Evolutionary conservation across 441 rosid genomes (phyloP).

Genomic region (Sinapis alba): DNA sequence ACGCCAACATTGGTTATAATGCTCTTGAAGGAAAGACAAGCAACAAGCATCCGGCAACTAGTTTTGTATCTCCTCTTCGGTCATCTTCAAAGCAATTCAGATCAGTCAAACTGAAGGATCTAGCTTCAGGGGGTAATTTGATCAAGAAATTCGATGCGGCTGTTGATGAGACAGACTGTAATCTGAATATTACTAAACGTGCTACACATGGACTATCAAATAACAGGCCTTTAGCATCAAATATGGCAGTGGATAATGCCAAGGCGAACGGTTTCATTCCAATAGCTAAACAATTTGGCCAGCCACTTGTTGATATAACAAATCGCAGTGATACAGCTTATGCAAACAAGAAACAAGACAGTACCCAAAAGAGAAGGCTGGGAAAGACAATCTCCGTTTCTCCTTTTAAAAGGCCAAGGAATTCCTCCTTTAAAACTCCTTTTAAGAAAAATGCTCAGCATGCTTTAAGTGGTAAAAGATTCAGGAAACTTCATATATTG

Average conservation of each 20-base stretch:
- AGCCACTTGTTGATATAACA: constrained; percentile 69
- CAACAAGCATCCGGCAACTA: constrained; percentile 46
- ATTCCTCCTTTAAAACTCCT: constrained; percentile 66
- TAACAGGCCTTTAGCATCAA: constrained; percentile 26
- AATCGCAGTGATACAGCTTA: constrained; percentile 44
- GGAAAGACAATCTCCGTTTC: constrained; percentile 47
- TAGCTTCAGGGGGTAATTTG: constrained; percentile 48
- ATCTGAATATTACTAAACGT: constrained; percentile 34
- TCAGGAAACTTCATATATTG: not conserved
- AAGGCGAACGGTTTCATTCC: constrained; percentile 38
- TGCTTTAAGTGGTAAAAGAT: constrained; percentile 55
- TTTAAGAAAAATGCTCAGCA: constrained; percentile 49
- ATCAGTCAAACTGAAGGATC: constrained; percentile 42
- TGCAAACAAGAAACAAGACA: constrained; percentile 40
- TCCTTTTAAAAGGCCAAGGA: constrained; percentile 89
- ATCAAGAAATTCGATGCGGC: constrained; percentile 57
- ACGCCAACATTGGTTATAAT: constrained; percentile 38
- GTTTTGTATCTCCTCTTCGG: constrained; percentile 63
- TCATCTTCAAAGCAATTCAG: constrained; percentile 49
- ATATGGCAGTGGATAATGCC: constrained; percentile 31
- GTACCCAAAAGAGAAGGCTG: constrained; percentile 44
- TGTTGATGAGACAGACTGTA: constrained; percentile 43
- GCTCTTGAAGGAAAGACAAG: constrained; percentile 47
- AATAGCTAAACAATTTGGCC: constrained; percentile 39
- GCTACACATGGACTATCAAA: constrained; percentile 39